A percentile compares a stretch with the other conserved stretches of the same genome.
Evolutionary conservation across 2,329 filamentous ascomycete species (phyloP).

Genomic region (Colletotrichum horii): DNA sequence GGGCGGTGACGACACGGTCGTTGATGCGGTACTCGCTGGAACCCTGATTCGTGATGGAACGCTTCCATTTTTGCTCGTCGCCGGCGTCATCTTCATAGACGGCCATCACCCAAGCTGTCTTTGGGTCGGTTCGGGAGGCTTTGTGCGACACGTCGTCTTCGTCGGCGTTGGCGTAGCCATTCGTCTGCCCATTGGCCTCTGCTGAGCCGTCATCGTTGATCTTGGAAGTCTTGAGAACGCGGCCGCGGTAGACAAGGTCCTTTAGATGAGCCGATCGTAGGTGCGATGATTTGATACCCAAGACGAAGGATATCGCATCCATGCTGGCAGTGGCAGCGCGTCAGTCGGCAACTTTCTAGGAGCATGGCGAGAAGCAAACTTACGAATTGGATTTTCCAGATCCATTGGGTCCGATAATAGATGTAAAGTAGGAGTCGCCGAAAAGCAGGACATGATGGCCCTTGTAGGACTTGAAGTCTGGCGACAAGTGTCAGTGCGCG

Average conservation of each 20-base stretch:
- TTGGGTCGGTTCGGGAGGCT: conserved; percentile 80
- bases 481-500: neutral
- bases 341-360: conserved; percentile 24
- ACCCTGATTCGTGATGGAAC: conserved; percentile 86
- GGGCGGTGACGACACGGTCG: conserved; percentile 84
- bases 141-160: conserved; percentile 64
- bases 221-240: conserved; percentile 88
- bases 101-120: conserved; percentile 98
- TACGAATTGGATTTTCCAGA: conserved; percentile 99
- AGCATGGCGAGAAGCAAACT: conserved; percentile 32
- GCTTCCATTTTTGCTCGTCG: conserved; percentile 95
- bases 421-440: conserved; percentile 98
- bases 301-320: conserved; percentile 98
- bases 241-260: conserved; percentile 94
- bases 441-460: conserved; percentile 94
- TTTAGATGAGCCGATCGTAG: conserved; percentile 91
- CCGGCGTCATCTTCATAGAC: conserved; percentile 98
- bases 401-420: conserved; percentile 99
- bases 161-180: conserved; percentile 66
- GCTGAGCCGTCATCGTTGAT: conserved; percentile 91
- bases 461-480: conserved; percentile 99
- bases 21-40: conserved; percentile 98
- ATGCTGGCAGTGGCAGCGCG: conserved; percentile 63
- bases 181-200: conserved; percentile 63
- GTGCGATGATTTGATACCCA: conserved; percentile 98